These are phyloP conservation scores for Pseudocercospora fijiensis DNA, from an alignment of 2,329 filamentous ascomycete species.

Conservation along the genomic window DNA sequence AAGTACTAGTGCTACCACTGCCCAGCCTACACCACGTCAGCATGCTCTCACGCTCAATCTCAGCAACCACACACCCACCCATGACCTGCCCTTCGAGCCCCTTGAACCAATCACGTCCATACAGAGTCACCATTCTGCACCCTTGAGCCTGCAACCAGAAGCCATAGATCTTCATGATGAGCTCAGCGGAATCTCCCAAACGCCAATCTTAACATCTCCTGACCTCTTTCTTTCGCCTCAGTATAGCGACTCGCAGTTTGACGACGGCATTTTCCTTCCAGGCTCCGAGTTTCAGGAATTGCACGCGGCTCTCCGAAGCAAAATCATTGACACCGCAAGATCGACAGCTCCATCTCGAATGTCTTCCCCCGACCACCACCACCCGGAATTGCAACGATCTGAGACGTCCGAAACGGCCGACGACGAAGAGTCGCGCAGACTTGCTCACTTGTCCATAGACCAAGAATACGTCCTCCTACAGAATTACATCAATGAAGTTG, in stretches of 20 bases:
- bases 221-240: conserved; percentile 30
- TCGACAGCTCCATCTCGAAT: conserved; percentile 33
- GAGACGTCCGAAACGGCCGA: conserved; percentile 20
- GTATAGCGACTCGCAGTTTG: conserved; percentile 32
- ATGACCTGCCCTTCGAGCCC: conserved; percentile 10
- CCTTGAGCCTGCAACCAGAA: background rate
- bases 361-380: conserved; percentile 27
- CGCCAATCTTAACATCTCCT: conserved; percentile 19
- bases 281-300: conserved; percentile 37
- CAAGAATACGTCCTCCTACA: conserved; percentile 37
- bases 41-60: conserved; percentile 4
- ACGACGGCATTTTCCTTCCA: conserved; percentile 38
- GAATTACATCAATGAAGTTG: conserved; percentile 55
- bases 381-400: conserved; percentile 12
- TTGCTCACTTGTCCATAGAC: conserved; percentile 32
- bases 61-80: background rate
- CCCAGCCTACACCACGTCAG: conserved; percentile 7
- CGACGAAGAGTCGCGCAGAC: conserved; percentile 29
- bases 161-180: background rate
- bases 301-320: conserved; percentile 34
- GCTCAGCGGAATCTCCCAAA: conserved; percentile 8
- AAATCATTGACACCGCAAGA: conserved; percentile 36
- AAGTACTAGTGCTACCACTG: conserved; percentile 1
- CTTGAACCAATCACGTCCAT: conserved; percentile 5
- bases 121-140: background rate